Conservation (phyloP, 345 rosid genomes). For the Angophora floribunda region DNA sequence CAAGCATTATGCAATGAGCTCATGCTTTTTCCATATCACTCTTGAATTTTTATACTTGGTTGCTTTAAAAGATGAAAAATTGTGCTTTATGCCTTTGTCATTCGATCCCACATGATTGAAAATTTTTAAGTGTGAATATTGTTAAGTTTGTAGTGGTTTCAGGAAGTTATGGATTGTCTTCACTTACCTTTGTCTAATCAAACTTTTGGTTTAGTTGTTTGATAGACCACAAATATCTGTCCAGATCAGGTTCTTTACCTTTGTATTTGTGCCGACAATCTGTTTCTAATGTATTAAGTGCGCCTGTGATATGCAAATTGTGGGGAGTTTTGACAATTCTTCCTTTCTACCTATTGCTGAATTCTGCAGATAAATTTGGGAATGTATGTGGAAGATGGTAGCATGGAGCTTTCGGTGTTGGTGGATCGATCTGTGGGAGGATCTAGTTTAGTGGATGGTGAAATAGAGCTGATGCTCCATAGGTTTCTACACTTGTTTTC, state of each 20-base stretch:
- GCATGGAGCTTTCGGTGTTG: constrained; percentile 65
- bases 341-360: neutral
- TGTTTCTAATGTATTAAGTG: neutral
- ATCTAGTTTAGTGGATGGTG: constrained; percentile 76
- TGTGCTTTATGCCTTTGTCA: neutral
- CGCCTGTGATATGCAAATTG: neutral
- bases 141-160: neutral
- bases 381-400: constrained; percentile 62
- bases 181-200: neutral
- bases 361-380: constrained; percentile 70
- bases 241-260: neutral
- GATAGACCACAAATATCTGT: neutral
- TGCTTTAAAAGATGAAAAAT: neutral
- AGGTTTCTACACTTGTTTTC: constrained; percentile 32
- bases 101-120: neutral
- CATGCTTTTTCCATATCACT: neutral
- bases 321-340: neutral
- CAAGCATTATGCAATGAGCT: neutral
- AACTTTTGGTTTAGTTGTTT: neutral
- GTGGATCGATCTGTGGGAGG: constrained; percentile 93
- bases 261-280: neutral
- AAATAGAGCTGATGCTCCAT: constrained; percentile 91
- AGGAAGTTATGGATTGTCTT: neutral
- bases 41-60: neutral
- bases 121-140: neutral